Evolutionary conservation across 2,329 filamentous ascomycete genomes (phyloP).

Genomic region (Aspergillus quadrilineatus): DNA sequence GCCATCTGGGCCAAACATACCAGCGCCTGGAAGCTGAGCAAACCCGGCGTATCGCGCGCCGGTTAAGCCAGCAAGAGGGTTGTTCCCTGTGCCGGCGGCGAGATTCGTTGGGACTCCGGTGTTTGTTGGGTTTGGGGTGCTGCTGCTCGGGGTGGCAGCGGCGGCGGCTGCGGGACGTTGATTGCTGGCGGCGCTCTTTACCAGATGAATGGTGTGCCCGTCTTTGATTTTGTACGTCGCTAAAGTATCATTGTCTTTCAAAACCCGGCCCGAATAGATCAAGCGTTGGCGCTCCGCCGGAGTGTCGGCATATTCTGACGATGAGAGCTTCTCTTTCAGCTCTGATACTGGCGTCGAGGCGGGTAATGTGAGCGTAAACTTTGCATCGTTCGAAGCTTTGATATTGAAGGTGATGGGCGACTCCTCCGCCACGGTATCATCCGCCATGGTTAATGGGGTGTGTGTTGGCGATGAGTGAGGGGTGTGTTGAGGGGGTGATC

Average conservation of each 20-base stretch:
- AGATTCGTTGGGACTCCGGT: constrained; percentile 50
- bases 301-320: constrained; percentile 78
- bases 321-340: constrained; percentile 84
- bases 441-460: constrained; percentile 37
- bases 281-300: constrained; percentile 85
- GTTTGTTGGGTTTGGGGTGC: constrained; percentile 30
- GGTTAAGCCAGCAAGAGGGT: constrained; percentile 84
- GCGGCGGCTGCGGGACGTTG: constrained; percentile 55
- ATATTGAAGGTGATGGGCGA: constrained; percentile 90
- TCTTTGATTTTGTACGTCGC: constrained; percentile 90
- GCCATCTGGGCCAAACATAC: constrained; percentile 90
- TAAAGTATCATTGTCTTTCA: constrained; percentile 90
- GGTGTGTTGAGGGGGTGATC: constrained; percentile 10
- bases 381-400: constrained; percentile 90
- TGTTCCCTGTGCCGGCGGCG: constrained; percentile 65
- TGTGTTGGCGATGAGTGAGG: constrained; percentile 14
- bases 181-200: constrained; percentile 94
- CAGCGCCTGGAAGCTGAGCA: constrained; percentile 79
- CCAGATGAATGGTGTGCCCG: constrained; percentile 92
- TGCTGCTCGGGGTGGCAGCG: constrained; percentile 32
- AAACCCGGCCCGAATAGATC: constrained; percentile 94
- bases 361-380: constrained; percentile 77
- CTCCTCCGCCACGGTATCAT: constrained; percentile 56
- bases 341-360: constrained; percentile 75
- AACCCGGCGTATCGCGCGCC: constrained; percentile 93